Conservation (phyloP, 208 protist species). For the Endotrypanum monterogeii region DNA sequence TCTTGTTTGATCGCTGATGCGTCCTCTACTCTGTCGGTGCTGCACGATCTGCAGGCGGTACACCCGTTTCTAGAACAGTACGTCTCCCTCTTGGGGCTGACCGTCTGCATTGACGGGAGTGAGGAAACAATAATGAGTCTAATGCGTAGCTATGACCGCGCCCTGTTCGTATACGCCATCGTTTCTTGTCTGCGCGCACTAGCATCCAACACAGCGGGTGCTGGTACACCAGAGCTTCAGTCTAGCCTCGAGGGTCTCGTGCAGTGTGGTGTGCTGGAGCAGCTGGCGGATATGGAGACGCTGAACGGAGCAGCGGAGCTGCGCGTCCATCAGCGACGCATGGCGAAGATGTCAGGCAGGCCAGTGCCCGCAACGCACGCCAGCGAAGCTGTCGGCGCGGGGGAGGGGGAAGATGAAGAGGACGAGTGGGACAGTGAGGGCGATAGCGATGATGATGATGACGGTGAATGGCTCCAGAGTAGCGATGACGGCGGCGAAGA, state of each 20-base stretch:
- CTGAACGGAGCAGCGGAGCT: constrained; percentile 29
- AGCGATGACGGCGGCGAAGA: constrained; percentile 29
- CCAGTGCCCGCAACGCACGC: constrained; percentile 8
- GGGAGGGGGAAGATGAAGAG: constrained; percentile 19
- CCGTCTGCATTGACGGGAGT: constrained; percentile 12
- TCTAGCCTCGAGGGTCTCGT: constrained; percentile 43
- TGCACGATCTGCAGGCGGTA: constrained; percentile 36
- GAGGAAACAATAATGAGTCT: constrained; percentile 28
- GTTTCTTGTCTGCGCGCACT: constrained; percentile 24
- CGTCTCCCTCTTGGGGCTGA: constrained; percentile 26
- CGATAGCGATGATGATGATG: constrained; percentile 51
- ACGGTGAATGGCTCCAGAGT: constrained; percentile 34
- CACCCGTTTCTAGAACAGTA: constrained; percentile 64
- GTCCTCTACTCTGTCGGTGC: constrained; percentile 33
- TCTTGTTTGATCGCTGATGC: constrained; percentile 60
- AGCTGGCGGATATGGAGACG: constrained; percentile 43
- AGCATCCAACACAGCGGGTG: constrained; percentile 9
- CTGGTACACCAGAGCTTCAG: constrained; percentile 41
- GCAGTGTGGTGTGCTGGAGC: constrained; percentile 47
- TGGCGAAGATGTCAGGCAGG: constrained; percentile 21
- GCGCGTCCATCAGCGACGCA: constrained; percentile 29
- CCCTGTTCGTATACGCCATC: constrained; percentile 63
- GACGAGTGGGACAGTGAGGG: constrained; percentile 48
- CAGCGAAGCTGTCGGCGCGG: constrained; percentile 21
- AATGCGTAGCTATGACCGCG: constrained; percentile 74